phyloP scores from a whole-genome alignment of 1,284 basidiomycete genomes.

The Malassezia furfur region DNA sequence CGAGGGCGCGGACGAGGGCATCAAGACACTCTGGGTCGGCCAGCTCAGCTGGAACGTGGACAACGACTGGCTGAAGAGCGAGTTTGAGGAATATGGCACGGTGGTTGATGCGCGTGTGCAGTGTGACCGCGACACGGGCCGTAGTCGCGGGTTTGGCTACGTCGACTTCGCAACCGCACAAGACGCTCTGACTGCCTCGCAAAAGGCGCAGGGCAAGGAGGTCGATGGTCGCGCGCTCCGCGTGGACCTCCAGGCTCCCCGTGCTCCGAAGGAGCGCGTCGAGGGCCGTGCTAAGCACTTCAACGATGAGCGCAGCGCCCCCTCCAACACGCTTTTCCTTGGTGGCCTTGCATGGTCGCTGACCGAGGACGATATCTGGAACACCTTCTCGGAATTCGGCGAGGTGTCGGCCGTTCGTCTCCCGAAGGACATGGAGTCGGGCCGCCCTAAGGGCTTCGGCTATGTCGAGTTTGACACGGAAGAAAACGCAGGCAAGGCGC shows the following conservation, averaged over 20 bases:
- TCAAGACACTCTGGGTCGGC: conserved; percentile 79
- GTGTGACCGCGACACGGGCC: conserved; percentile 68
- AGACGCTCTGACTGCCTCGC: conserved; percentile 56
- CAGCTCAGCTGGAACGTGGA: conserved; percentile 94
- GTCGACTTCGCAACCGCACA: conserved; percentile 63
- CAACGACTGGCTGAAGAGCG: conserved; percentile 85
- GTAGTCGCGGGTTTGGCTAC: conserved; percentile 64
- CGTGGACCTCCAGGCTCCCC: conserved; percentile 67
- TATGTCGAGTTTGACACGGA: conserved; percentile 87
- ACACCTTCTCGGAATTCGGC: conserved; percentile 80
- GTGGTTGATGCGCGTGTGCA: conserved; percentile 78
- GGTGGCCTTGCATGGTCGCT: conserved; percentile 77
- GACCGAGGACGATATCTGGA: conserved; percentile 79
- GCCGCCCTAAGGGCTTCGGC: conserved; percentile 85
- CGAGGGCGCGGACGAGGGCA: conserved; percentile 50
- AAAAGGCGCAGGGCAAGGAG: conserved; percentile 69
- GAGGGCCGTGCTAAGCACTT: conserved; percentile 70
- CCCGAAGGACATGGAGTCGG: conserved; percentile 85
- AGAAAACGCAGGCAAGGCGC: conserved; percentile 71
- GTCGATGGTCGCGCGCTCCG: conserved; percentile 84
- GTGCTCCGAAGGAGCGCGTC: conserved; percentile 55
- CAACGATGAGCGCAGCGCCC: conserved; percentile 54
- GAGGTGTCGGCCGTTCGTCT: conserved; percentile 79
- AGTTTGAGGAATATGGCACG: conserved; percentile 81
- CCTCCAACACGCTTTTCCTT: conserved; percentile 73